phyloP scores from a whole-genome alignment of 2,329 filamentous ascomycete genomes.

The Monosporascus sp. region DNA sequence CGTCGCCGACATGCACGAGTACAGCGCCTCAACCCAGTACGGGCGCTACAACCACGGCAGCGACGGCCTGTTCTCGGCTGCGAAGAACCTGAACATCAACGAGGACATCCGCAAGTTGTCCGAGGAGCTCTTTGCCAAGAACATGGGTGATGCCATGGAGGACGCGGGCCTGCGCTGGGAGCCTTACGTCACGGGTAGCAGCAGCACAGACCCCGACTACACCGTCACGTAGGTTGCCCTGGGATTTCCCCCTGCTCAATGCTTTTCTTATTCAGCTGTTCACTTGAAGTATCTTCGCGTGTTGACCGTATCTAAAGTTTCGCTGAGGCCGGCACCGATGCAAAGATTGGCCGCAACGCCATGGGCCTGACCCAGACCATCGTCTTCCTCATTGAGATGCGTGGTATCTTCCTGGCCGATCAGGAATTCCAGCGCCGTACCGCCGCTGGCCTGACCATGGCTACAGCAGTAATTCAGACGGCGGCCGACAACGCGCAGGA shows the following conservation, averaged over 20 bases:
- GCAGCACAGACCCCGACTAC: too few species aligned
- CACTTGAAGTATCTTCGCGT: neutral
- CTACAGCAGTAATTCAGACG: conserved; percentile 18
- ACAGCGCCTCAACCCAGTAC: conserved; percentile 17
- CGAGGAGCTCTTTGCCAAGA: conserved; percentile 20
- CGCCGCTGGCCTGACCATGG: conserved; percentile 20
- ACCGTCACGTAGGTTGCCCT: too few species aligned
- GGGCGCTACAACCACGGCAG: conserved; percentile 24
- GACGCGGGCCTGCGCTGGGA: conserved; percentile 26
- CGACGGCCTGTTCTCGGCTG: conserved; percentile 24
- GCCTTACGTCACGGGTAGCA: conserved; percentile 23
- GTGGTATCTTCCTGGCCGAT: conserved; percentile 20
- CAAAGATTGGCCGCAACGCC: conserved; percentile 17
- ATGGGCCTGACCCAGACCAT: conserved; percentile 19
- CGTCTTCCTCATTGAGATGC: conserved; percentile 18
- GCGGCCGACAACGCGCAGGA: conserved; percentile 16
- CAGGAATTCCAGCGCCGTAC: conserved; percentile 23
- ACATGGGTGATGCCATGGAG: conserved; percentile 20
- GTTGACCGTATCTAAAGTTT: conserved; percentile 11
- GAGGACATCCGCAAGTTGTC: conserved; percentile 22
- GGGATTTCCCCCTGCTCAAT: too few species aligned
- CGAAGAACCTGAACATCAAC: conserved; percentile 25
- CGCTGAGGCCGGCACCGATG: conserved; percentile 19
- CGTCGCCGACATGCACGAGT: conserved; percentile 29
- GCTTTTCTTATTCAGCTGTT: too few species aligned